Evolutionary conservation across 2,329 filamentous ascomycete genomes (phyloP).

Genomic region (Epichloe typhina): DNA sequence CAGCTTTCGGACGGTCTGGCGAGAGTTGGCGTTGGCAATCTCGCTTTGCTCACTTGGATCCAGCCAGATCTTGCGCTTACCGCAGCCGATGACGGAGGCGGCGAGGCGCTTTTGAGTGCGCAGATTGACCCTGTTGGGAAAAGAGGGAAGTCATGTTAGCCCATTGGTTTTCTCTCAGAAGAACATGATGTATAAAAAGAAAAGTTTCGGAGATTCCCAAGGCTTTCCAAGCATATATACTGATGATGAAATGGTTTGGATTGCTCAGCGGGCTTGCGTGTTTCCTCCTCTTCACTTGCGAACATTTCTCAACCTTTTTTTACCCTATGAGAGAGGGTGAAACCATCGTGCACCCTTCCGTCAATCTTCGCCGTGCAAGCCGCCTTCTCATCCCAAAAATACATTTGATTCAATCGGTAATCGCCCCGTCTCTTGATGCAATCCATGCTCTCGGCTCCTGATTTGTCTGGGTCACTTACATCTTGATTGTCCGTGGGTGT

Average conservation of each 20-base stretch:
- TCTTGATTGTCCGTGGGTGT: constrained; percentile 30
- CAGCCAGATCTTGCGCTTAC: constrained; percentile 99
- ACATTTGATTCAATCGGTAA: constrained; percentile 1
- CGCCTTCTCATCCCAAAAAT: constrained; percentile 1
- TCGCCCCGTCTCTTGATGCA: constrained; percentile 1
- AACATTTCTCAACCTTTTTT: background rate
- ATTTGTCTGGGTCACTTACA: constrained; percentile 22
- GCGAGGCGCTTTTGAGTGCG: constrained; percentile 99
- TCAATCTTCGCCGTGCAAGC: constrained; percentile 2
- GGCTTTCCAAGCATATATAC: background rate
- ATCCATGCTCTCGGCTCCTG: background rate
- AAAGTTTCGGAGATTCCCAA: background rate
- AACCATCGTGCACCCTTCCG: background rate
- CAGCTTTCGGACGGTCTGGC: constrained; percentile 99
- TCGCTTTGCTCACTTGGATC: constrained; percentile 98
- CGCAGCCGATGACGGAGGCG: constrained; percentile 95
- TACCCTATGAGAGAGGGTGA: background rate
- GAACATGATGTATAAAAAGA: background rate
- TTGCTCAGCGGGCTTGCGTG: constrained; percentile 1
- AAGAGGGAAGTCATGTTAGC: constrained; percentile 15
- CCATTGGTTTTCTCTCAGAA: background rate
- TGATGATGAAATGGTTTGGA: background rate
- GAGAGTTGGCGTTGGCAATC: constrained; percentile 99
- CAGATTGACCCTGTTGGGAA: constrained; percentile 79
- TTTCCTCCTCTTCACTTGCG: background rate